These are phyloP conservation scores for Sideroxylon spinosum DNA, from an alignment of 179 eudicot species.

Conservation along the genomic window DNA sequence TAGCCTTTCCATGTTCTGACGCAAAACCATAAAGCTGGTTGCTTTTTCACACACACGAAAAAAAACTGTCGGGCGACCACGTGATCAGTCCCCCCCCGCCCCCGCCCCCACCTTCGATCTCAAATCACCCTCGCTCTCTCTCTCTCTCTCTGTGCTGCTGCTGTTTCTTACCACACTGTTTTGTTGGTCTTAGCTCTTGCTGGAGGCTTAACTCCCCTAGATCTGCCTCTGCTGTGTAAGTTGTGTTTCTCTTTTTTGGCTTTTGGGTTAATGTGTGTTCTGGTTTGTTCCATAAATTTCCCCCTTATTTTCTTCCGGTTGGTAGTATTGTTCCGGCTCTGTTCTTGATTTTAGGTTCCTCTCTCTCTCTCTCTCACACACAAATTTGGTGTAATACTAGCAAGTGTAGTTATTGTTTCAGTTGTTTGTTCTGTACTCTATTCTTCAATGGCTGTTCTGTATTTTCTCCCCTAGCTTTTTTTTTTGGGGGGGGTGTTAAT, in stretches of 20 bases:
- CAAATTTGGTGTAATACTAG: not conserved
- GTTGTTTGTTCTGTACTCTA: not conserved
- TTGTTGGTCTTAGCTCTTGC: not conserved
- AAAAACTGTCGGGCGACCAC: slow-evolving; percentile 3
- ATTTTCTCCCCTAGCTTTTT: slow-evolving; percentile 2
- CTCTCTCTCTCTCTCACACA: not conserved
- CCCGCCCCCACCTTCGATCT: not conserved
- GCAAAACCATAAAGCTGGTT: not conserved
- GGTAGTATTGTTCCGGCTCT: not conserved
- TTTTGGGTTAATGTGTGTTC: not conserved
- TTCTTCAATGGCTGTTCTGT: not conserved
- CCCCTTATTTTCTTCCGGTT: not conserved
- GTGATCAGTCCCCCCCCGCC: not conserved
- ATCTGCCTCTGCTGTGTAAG: slow-evolving; percentile 16
- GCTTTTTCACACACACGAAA: not conserved
- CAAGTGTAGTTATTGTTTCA: not conserved
- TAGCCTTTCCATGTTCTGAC: no score
- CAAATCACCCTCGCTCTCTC: not conserved
- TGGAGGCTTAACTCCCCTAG: slow-evolving; percentile 13
- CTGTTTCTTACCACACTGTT: not conserved
- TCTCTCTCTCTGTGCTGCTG: not conserved
- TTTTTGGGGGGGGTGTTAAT: not conserved
- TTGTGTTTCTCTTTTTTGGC: not conserved
- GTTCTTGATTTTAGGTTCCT: not conserved
- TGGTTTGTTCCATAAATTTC: not conserved